These are phyloP conservation scores for Pseudoperonospora humuli DNA, from an alignment of 352 stramenopile species.

Conservation along the genomic window DNA sequence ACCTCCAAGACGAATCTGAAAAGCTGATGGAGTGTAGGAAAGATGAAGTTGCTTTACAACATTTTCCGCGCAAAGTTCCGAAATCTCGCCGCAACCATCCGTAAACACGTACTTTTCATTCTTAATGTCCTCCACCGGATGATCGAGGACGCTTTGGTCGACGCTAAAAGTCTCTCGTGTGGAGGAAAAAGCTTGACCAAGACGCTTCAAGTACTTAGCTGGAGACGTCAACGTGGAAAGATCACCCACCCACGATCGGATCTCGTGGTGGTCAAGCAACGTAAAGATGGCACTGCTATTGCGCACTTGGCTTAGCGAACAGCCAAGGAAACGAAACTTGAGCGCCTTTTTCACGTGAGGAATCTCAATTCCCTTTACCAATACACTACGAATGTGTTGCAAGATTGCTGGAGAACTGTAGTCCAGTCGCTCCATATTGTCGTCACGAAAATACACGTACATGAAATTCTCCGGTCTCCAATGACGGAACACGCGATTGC, in stretches of 20 bases:
- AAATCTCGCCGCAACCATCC: conserved; percentile 69
- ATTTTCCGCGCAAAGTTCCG: conserved; percentile 18
- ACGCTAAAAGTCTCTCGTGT: conserved; percentile 47
- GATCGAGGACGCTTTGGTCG: conserved; percentile 31
- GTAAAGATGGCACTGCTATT: conserved; percentile 73
- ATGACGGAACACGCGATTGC: conserved; percentile 64
- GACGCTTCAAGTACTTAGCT: conserved; percentile 69
- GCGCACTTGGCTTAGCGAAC: conserved; percentile 65
- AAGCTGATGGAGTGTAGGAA: conserved; percentile 39
- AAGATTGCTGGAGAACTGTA: conserved; percentile 35
- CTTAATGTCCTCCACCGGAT: conserved; percentile 39
- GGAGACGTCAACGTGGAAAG: conserved; percentile 40
- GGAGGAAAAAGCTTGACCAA: conserved; percentile 68
- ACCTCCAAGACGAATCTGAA: conserved; percentile 66
- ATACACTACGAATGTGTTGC: conserved; percentile 29
- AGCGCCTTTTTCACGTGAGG: conserved; percentile 15
- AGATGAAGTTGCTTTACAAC: conserved; percentile 39
- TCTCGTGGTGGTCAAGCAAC: conserved; percentile 32
- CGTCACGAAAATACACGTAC: conserved; percentile 78
- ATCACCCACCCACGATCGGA: conserved; percentile 59
- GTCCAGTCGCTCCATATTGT: conserved; percentile 66
- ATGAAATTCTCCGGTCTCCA: conserved; percentile 71
- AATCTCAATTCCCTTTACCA: conserved; percentile 35
- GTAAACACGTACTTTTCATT: conserved; percentile 50
- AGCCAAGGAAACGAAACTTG: conserved; percentile 57